Evolutionary conservation across 148 eudicot species (phyloP), one percentile per base, ranked within the genome.

Genomic region (Amaranthus cruentus): DNA sequence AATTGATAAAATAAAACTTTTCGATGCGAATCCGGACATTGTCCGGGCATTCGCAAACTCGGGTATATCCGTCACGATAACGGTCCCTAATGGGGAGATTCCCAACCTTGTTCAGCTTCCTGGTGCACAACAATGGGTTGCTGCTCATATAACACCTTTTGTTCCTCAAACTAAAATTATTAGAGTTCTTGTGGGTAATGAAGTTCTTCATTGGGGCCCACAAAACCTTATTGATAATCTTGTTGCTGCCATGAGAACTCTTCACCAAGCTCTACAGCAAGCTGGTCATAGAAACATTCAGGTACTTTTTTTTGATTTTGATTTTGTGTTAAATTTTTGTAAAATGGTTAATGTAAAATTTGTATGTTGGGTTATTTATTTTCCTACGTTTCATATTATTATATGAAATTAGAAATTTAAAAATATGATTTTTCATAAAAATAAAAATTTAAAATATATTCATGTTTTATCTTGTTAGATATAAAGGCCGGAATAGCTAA

Each of bases 191-290:
- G 85, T 92, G 8, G 97, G 96, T 0, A 87, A 64, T 65, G 97
- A 92, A 77, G 82, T 92, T 28, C 93, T 92, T 50, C 97, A 92
- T 62, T 88, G 91, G 89, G 93, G 91, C 9, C 91, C 89, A 11
- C 88, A 85, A 13, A 70, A 76, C 49, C 69, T 83, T 7, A 77
- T 75, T 6, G 83, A 85, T 56, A 84, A 82, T 62, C 86, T 92
- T 49, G 96, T 92, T 14, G 65, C 85, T 7, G 97, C 96, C 15
- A 93, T 93, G 98, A 68, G 79, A 49, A 55, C 87, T 7, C 75
- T 93, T 3, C 66, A 83, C 62, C 58, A 57, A 11, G 97, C 93
- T 0, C 87, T 93, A 0, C 67, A 66, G 6, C 70, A 44, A 12
- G 50, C 84, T 46, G 88, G 89, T 6, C 75, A 84, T 10, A 65